phyloP scores from a whole-genome alignment of 1,139 yeast genomes.

The Candida neerlandica region DNA sequence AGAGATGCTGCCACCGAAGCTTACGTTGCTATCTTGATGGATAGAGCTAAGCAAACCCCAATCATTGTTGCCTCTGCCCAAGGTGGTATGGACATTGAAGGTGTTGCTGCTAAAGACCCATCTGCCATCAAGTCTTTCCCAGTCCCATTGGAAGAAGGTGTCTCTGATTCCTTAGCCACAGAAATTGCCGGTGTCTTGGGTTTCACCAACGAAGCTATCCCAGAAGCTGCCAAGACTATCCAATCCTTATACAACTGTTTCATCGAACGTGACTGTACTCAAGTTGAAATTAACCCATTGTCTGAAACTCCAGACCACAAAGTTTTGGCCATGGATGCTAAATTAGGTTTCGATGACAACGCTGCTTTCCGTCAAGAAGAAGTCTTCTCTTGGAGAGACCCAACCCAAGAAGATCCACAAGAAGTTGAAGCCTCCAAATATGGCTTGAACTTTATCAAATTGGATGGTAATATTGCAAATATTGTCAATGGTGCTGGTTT shows the following conservation, averaged over 20 bases:
- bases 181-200: slow-evolving; percentile 82
- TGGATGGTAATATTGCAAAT: slow-evolving; percentile 98
- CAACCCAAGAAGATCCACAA: slow-evolving; percentile 97
- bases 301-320: slow-evolving; percentile 89
- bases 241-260: slow-evolving; percentile 88
- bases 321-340: slow-evolving; percentile 98
- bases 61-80: slow-evolving; percentile 94
- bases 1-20: slow-evolving; percentile 94
- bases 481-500: slow-evolving; percentile 99
- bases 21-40: slow-evolving; percentile 91
- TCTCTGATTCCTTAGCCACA: slow-evolving; percentile 74
- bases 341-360: slow-evolving; percentile 96
- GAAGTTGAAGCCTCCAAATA: slow-evolving; percentile 90
- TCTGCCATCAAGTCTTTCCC: slow-evolving; percentile 89
- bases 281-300: slow-evolving; percentile 97
- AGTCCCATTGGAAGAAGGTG: slow-evolving; percentile 76
- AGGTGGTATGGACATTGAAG: slow-evolving; percentile 99
- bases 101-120: slow-evolving; percentile 93
- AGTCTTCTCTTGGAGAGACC: slow-evolving; percentile 95
- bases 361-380: slow-evolving; percentile 95
- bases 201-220: slow-evolving; percentile 74
- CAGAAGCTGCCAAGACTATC: slow-evolving; percentile 86
- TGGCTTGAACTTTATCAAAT: slow-evolving; percentile 94
- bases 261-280: slow-evolving; percentile 91
- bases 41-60: slow-evolving; percentile 88